Base-by-base conservation (phyloP, 768 basidiomycete species). In the Coprinellus micaceus region DNA sequence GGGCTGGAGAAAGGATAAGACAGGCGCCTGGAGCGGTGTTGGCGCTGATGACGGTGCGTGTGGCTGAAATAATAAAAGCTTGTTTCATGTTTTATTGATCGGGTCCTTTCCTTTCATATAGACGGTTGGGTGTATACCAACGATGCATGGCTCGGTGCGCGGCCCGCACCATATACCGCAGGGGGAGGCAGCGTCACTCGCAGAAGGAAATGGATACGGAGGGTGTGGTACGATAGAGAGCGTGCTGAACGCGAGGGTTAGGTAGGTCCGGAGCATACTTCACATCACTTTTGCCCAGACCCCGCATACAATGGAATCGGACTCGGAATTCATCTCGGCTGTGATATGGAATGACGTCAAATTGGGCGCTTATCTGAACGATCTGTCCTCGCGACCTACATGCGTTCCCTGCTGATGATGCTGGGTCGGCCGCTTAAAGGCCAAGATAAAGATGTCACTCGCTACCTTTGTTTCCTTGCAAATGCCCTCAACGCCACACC, bases 51-150 rank as follows among this genome's bases (percentile, higher is more conserved):
- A 61, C 29, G 67, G 67, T 66, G 29, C 47, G 61, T 63, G n/a
- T 4, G 22, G 12, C 19, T 53, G n/a, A n/a, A n/a, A n/a, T 21
- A 36, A 29, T 40, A 11, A 28, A 15, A 25, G n/a, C n/a, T 26
- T 60, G 21, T 57, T 28, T 19, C 41, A 36, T 5, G 30, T 50
- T 22, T 22, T 48, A 33, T 50, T 26, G 2, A 21, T 46, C 11
- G 17, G 26, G 19, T 11, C 36, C 3, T 26, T 43, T 48, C 12
- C 56, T 58, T 47, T 9, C 45, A 0, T 54, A 24, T 51, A 85
- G 88, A 83, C 62, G 91, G 89, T 2, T 93, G 91, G 89, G 82
- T 88, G 13, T 92, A 92, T 63, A 86, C 86, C 7, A 88, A 89
- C 59, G 89, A 91, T 56, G 72, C 78, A 0, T 93, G 91, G 91